A percentile compares a stretch with the other conserved stretches of the same genome.
phyloP scores from a whole-genome alignment of 116 monocot species.

The Papilionanthe hybrid region DNA sequence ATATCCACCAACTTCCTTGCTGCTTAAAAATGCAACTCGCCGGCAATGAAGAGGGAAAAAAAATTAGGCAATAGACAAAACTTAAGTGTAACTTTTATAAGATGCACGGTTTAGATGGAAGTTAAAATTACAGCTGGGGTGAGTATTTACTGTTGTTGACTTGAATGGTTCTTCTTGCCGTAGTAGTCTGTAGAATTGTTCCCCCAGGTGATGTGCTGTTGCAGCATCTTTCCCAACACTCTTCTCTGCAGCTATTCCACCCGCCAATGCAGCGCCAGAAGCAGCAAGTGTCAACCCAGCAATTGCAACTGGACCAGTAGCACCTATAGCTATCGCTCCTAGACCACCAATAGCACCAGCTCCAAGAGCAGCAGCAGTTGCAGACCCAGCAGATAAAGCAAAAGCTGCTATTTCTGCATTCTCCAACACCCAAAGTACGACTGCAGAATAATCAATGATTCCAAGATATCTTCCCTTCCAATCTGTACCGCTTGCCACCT shows the following conservation, averaged over 20 bases:
- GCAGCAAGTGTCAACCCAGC: slow-evolving; percentile 65
- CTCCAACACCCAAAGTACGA: slow-evolving; percentile 80
- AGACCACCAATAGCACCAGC: slow-evolving; percentile 54
- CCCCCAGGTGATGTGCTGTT: slow-evolving; percentile 47
- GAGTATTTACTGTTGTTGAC: slow-evolving; percentile 54
- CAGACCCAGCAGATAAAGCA: slow-evolving; percentile 55
- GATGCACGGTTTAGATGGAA: neutral
- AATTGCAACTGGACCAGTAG: slow-evolving; percentile 57
- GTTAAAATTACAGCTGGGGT: neutral
- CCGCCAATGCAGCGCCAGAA: slow-evolving; percentile 58
- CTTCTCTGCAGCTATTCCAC: slow-evolving; percentile 55
- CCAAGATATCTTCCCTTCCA: slow-evolving; percentile 74
- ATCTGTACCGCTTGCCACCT: slow-evolving; percentile 20
- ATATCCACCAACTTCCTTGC: neutral
- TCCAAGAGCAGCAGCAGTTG: slow-evolving; percentile 65
- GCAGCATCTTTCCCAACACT: slow-evolving; percentile 45
- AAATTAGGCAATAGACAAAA: neutral
- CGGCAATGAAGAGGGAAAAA: neutral
- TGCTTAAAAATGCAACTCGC: neutral
- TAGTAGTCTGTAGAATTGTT: slow-evolving; percentile 63
- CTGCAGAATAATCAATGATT: slow-evolving; percentile 75
- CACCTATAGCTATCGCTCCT: slow-evolving; percentile 45
- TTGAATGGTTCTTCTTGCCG: slow-evolving; percentile 79
- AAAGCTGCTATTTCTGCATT: slow-evolving; percentile 77
- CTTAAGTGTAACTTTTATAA: neutral